phyloP scores from a whole-genome alignment of 2,329 filamentous ascomycete species.

The Ilyonectria mors-panacis region DNA sequence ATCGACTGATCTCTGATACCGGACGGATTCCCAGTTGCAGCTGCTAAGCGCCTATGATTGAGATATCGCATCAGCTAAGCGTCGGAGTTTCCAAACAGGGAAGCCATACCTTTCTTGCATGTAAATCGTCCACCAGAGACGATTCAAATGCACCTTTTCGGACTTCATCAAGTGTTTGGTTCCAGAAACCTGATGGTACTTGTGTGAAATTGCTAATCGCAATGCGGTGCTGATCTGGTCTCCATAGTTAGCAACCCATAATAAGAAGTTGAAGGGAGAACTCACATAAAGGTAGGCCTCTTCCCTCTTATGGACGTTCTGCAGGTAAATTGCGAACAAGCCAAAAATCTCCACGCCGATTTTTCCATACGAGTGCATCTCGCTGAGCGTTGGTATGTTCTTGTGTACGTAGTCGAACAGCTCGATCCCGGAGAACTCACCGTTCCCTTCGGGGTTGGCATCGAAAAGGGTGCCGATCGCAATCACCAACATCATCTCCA shows the following conservation, averaged over 20 bases:
- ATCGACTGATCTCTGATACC: conserved; percentile 46
- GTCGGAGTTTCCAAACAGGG: too few species aligned
- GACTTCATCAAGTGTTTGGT: conserved; percentile 47
- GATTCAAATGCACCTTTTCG: conserved; percentile 38
- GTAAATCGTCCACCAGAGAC: conserved; percentile 31
- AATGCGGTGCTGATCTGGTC: conserved; percentile 48
- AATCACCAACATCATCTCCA: conserved; percentile 48
- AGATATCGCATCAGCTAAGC: neutral
- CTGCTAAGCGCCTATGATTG: conserved; percentile 38
- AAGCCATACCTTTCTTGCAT: conserved; percentile 46
- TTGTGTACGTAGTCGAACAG: conserved; percentile 48
- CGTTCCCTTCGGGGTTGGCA: conserved; percentile 44
- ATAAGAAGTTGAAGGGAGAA: accelerated
- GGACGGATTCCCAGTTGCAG: conserved; percentile 45
- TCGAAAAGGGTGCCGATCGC: conserved; percentile 46
- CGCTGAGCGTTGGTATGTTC: conserved; percentile 47
- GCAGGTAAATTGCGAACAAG: conserved; percentile 44
- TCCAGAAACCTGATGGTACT: conserved; percentile 48
- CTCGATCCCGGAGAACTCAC: conserved; percentile 41
- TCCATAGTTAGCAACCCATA: neutral
- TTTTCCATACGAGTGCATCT: conserved; percentile 45
- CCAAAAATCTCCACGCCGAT: conserved; percentile 50
- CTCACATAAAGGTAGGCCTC: conserved; percentile 47
- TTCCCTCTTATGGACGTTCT: conserved; percentile 46
- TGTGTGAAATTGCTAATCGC: conserved; percentile 48